Conservation (phyloP, 2,329 filamentous ascomycete genomes). For the Alternaria metachromatica region DNA sequence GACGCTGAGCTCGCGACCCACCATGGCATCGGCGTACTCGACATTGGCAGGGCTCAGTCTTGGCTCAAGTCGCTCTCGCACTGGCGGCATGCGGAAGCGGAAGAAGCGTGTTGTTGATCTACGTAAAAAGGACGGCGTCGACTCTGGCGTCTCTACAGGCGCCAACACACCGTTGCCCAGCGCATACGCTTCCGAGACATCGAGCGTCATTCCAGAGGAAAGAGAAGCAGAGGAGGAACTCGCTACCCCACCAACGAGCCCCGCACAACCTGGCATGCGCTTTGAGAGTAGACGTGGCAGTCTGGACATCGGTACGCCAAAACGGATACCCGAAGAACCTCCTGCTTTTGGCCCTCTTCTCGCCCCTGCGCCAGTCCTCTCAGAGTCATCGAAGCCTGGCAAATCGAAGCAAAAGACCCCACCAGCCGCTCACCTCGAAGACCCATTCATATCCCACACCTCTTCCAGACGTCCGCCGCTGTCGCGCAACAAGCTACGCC, state of each 20-base stretch:
- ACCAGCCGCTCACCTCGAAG: slow-evolving; percentile 11
- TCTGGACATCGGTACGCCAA: slow-evolving; percentile 35
- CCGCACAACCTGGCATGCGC: slow-evolving; percentile 26
- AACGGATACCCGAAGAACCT: slow-evolving; percentile 24
- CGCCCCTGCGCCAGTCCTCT: slow-evolving; percentile 34
- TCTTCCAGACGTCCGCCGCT: slow-evolving; percentile 37
- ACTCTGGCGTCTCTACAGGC: slow-evolving; percentile 59
- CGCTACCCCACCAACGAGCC: slow-evolving; percentile 41
- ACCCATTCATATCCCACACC: slow-evolving; percentile 17
- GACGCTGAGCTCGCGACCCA: slow-evolving; percentile 68
- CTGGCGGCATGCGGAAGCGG: slow-evolving; percentile 73
- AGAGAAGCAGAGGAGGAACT: slow-evolving; percentile 40
- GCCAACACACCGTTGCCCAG: slow-evolving; percentile 59
- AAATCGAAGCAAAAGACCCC: slow-evolving; percentile 27
- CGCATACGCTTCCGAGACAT: slow-evolving; percentile 65
- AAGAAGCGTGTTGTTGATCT: slow-evolving; percentile 86
- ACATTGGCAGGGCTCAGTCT: slow-evolving; percentile 67
- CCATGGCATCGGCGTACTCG: slow-evolving; percentile 66
- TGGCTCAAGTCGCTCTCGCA: slow-evolving; percentile 65
- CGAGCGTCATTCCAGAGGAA: slow-evolving; percentile 46
- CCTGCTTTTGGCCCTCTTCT: slow-evolving; percentile 29
- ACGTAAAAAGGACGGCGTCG: slow-evolving; percentile 63
- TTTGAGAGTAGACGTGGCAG: slow-evolving; percentile 34
- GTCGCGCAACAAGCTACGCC: slow-evolving; percentile 37
- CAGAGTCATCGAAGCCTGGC: slow-evolving; percentile 31